A percentile compares a stretch with the other conserved stretches of the same genome.
These are phyloP conservation scores for Phialemoniopsis sp. DNA, from an alignment of 2,329 filamentous ascomycete species.

Conservation along the genomic window DNA sequence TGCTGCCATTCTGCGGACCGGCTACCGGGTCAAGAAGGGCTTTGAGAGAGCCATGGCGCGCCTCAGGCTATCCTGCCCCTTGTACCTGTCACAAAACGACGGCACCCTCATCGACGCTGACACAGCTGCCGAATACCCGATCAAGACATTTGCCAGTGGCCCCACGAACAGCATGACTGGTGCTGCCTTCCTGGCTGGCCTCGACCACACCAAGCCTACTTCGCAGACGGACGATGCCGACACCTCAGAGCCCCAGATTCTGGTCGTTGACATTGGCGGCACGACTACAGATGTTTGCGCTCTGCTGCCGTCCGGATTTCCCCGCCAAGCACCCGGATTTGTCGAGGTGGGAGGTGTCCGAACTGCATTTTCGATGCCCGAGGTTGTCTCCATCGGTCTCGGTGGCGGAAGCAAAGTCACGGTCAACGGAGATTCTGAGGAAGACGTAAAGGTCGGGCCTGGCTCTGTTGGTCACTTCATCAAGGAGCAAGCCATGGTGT, in stretches of 20 bases:
- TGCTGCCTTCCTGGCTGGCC: constrained; percentile 47
- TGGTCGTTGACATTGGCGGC: constrained; percentile 57
- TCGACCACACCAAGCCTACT: constrained; percentile 20
- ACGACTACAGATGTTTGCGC: constrained; percentile 59
- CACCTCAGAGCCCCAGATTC: constrained; percentile 19
- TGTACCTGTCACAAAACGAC: constrained; percentile 50
- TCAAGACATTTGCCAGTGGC: constrained; percentile 49
- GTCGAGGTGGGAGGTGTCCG: constrained; percentile 54
- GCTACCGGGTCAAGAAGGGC: constrained; percentile 1
- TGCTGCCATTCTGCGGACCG: too few relatives aligned
- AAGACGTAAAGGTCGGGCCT: constrained; percentile 42
- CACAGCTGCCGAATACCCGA: constrained; percentile 41
- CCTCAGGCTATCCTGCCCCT: constrained; percentile 33
- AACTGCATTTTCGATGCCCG: constrained; percentile 54
- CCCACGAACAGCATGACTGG: constrained; percentile 51
- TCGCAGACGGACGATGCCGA: background rate
- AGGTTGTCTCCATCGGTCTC: constrained; percentile 51
- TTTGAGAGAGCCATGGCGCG: constrained; percentile 19
- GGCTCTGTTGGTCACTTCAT: constrained; percentile 51
- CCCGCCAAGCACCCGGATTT: constrained; percentile 54
- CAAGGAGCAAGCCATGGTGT: constrained; percentile 40
- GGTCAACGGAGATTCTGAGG: background rate
- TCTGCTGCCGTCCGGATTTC: constrained; percentile 54
- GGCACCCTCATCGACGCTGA: constrained; percentile 45
- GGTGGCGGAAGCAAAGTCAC: constrained; percentile 44